Percentiles rank a stretch among this genome's conserved stretches.
phyloP scores from a whole-genome alignment of 2,329 filamentous ascomycete species.

The Escovopsis weberi region DNA sequence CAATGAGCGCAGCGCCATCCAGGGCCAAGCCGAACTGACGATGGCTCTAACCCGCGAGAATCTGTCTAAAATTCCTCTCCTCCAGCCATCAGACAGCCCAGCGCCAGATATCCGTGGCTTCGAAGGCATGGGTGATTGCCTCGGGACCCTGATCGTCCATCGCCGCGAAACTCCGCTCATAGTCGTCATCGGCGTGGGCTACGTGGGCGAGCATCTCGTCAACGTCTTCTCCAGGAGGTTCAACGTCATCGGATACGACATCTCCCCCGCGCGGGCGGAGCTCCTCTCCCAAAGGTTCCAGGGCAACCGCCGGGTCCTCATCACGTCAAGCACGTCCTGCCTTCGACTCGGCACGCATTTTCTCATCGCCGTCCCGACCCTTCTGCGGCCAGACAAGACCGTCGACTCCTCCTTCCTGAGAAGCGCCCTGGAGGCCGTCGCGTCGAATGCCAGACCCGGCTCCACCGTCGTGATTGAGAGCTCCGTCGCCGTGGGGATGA shows the following conservation, averaged over 20 bases:
- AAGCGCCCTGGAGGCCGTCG: slow-evolving; percentile 28
- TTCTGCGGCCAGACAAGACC: slow-evolving; percentile 29
- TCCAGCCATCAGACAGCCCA: slow-evolving; percentile 10
- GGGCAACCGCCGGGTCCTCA: slow-evolving; percentile 15
- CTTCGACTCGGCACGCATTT: slow-evolving; percentile 33
- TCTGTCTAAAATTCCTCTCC: too few relatives aligned
- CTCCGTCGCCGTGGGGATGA: slow-evolving; percentile 41
- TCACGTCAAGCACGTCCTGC: slow-evolving; percentile 24
- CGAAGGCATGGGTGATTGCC: slow-evolving; percentile 7
- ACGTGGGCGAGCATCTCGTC: slow-evolving; percentile 36
- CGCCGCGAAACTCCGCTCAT: slow-evolving; percentile 19
- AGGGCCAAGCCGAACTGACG: too few relatives aligned
- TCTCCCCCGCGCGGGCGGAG: slow-evolving; percentile 25
- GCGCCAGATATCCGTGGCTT: slow-evolving; percentile 17
- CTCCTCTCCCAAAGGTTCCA: slow-evolving; percentile 17
- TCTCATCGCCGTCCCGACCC: slow-evolving; percentile 38
- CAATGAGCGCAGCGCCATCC: too few relatives aligned
- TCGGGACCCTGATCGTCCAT: slow-evolving; percentile 3
- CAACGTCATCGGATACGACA: slow-evolving; percentile 32
- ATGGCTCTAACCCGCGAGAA: too few relatives aligned
- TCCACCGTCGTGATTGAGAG: slow-evolving; percentile 37
- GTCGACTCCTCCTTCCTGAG: slow-evolving; percentile 33
- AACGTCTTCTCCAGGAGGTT: slow-evolving; percentile 26
- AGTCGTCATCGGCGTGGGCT: slow-evolving; percentile 37
- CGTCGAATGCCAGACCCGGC: slow-evolving; percentile 25